Base-by-base conservation (phyloP, 352 stramenopile species). In the Pythium periplocum region DNA sequence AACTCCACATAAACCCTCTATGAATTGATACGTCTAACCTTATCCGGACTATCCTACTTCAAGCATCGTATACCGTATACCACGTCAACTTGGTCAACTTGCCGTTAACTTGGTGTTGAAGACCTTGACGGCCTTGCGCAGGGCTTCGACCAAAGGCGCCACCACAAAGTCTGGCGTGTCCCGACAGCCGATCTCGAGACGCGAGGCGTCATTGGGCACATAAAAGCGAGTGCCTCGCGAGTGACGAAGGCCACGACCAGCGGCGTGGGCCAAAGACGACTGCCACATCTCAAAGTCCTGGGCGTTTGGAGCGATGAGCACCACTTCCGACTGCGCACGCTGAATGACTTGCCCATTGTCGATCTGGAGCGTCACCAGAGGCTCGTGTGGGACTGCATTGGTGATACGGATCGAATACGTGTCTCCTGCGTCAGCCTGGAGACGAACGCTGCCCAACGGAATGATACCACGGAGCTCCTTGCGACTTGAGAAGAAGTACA, bases 201-300 rank as follows among this genome's bases (percentile, higher is more conserved):
- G 75, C n/a, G 85, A 92, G 1, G 82, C 81, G 17, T 80, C 75
- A 2, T 76, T 92, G 39, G 84, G 75, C n/a, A 89, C 78, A 48
- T 90, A 93, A 49, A 93, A 95, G 38, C 85, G 83, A 37, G 77
- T 95, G 44, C 83, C 83, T 35, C 80, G 73, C 38, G 85, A 93
- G 56, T 93, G 71, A 3, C 83, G 83, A 61, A 93, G 74, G 2
- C 82, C 83, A 48, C 89, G 86, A 4, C 85, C 85, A 4, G 82
- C 81, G 0, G 83, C 85, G 43, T 95, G 82, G 3, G 83, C 81
- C 6, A 95, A 52, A 37, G 85, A 93, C 53, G 83, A 92, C 65
- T 92, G 78, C 85, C 85, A 95, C 81, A 95, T 93, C 59, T 95
- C 79, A 48, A 95, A 86, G 53, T 95, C 85, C 41, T 92, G 77